Percentiles rank a stretch among this genome's conserved stretches.
Conservation (phyloP, 352 stramenopile genomes). For the Globisporangium paddicum region DNA sequence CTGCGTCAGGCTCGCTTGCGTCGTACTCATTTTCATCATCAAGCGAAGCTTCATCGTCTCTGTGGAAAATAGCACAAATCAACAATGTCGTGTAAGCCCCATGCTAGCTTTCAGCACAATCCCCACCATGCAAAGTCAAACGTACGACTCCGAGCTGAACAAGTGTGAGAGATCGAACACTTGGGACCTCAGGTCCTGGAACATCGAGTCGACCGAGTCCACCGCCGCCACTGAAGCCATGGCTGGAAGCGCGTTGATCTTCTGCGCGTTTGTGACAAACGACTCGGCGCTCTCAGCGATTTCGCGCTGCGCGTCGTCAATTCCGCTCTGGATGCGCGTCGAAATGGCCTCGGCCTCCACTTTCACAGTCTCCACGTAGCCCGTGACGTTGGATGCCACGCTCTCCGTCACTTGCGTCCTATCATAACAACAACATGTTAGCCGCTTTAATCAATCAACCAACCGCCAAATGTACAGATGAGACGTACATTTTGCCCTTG, state of each 20-base stretch:
- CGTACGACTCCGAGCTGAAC: conserved; percentile 3
- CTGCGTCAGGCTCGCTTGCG: background rate
- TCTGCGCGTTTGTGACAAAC: conserved; percentile 10
- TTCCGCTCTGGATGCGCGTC: conserved; percentile 38
- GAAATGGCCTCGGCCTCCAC: conserved; percentile 42
- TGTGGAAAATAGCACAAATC: background rate
- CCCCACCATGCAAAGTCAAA: background rate
- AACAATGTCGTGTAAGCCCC: background rate
- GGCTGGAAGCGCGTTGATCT: background rate
- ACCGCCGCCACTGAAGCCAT: background rate
- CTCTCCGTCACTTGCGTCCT: conserved; percentile 54
- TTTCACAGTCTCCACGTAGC: conserved; percentile 55
- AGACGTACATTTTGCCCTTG: conserved; percentile 52
- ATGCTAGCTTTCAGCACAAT: background rate
- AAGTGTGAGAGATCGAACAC: conserved; percentile 10
- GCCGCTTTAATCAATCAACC: no score
- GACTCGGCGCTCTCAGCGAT: conserved; percentile 17
- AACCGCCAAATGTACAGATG: no score
- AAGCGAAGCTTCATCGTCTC: background rate
- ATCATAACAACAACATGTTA: background rate
- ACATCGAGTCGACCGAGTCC: conserved; percentile 12
- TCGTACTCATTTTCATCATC: conserved; percentile 2
- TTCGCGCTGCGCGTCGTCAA: conserved; percentile 35
- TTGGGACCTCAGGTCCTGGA: conserved; percentile 14
- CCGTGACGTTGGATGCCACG: conserved; percentile 47